Base-by-base conservation (phyloP, 805 yeast genomes). In the Starmerella roubikii region DNA sequence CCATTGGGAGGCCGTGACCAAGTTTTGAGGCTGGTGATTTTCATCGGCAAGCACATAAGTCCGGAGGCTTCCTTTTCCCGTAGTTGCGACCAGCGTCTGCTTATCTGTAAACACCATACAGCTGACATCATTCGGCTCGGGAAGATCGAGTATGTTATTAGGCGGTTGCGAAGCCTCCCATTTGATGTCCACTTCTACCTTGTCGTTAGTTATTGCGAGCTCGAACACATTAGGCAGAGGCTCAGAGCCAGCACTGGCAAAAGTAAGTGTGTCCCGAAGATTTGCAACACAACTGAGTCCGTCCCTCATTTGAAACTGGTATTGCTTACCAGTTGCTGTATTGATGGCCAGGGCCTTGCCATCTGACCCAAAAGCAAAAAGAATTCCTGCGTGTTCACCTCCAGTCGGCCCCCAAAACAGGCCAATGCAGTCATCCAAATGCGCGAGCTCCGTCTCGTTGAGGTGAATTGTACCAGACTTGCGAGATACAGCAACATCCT, bases 171-270 rank as follows among this genome's bases (percentile, higher is more conserved):
- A 80, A 2, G 79, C 94, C 47, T 69, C 66, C 68, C 79, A 86
- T n/a, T 12, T 26, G 18, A 15, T 17, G 5, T 56, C 51, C 3
- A 42, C 36, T 7, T 52, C 38, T n/a, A 53, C 57, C 4, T 48
- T 40, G 1, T 55, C 55, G 35, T 59, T 61, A 18, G 72, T 44
- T 31, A 56, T 30, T 16, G 11, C 11, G 15, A 43, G 28, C 18
- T 34, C 37, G 34, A 50, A 61, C 48, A 34, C 70, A 55, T 70
- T 71, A 4, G 81, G 60, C 54, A 82, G 86, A 42, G 74, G 74
- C 50, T 85, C 93, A 53, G 82, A 73, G 22, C 97, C 98, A 26
- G 96, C 96, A 51, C 65, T 72, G 1, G 91, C 94, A 57, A 80
- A 73, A 2, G 75, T 56, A 18, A 72, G 70, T 17, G 63, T 66